Evolutionary conservation across 352 stramenopile species (phyloP), one percentile per base, ranked within the genome.

Genomic region (Saprolegnia diclina): DNA sequence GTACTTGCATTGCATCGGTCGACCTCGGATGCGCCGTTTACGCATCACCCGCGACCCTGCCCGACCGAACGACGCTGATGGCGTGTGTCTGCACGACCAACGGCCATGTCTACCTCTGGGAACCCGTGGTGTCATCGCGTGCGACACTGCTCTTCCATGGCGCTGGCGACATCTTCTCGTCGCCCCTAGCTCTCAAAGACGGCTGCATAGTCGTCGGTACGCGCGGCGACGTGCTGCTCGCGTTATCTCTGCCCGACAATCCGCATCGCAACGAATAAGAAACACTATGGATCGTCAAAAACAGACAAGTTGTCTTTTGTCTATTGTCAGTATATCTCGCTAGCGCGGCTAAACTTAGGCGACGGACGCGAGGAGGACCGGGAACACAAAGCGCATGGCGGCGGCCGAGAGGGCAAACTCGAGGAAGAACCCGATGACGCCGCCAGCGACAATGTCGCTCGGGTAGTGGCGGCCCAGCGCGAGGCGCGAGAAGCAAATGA

Each of bases 381-480:
- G 57, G 19, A 24, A 29, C 16, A 78, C 53, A 29, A 64, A 72
- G 29, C 67, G 44, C 35, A 81, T 81, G 19, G 76, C 35, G 4
- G 64, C 56, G 18, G 67, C 75, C 40, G 82, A 77, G 46, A 87
- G 70, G 21, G 82, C 80, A 71, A 79, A 90, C 50, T 88, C 73
- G 1, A 82, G 62, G 38, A 89, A 78, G 56, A 77, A 74, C 18
- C 85, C 85, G 53, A 93, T 90, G 29, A 83, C 46, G 7, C 78
- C 72, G 1, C 85, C 85, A 2, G 80, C 83, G 4, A 91, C 45
- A 19, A 93, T 78, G 67, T 93, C 85, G 18, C 79, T 88, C 24
- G 83, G 85, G 76, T 93, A 93, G 77, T 93, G 85, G 37, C 85
- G 85, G 21, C 85, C 85, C 11, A 93, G 77, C 19, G 85, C 85